These are phyloP conservation scores for Actinomortierella wolfii DNA, from an alignment of 371 early-diverging fungal species.

Conservation along the genomic window DNA sequence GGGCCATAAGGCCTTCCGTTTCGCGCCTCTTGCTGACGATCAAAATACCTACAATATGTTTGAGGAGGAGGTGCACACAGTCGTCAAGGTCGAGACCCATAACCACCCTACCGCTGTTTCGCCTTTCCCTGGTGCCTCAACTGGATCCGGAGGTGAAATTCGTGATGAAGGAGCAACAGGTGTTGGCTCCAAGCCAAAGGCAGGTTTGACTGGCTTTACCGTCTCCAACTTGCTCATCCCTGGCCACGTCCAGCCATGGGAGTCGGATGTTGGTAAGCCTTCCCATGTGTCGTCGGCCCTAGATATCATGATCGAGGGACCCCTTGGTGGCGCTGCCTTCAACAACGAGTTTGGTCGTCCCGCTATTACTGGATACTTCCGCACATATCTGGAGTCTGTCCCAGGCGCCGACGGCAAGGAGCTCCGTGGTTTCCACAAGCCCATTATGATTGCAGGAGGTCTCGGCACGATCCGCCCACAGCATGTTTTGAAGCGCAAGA, in stretches of 20 bases:
- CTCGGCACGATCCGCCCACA: slow-evolving; percentile 88
- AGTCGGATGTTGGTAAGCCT: slow-evolving; percentile 84
- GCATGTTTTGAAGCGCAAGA: slow-evolving; percentile 85
- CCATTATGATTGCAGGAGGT: slow-evolving; percentile 98
- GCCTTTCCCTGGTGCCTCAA: slow-evolving; percentile 95
- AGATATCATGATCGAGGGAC: slow-evolving; percentile 96
- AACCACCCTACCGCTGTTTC: slow-evolving; percentile 98
- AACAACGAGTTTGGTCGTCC: slow-evolving; percentile 99
- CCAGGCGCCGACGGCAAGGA: slow-evolving; percentile 58
- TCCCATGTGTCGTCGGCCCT: slow-evolving; percentile 88
- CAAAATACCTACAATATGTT: slow-evolving; percentile 55
- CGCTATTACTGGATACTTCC: slow-evolving; percentile 94
- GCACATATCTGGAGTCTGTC: slow-evolving; percentile 85
- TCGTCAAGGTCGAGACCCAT: slow-evolving; percentile 97
- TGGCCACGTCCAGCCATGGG: slow-evolving; percentile 92
- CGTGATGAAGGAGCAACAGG: slow-evolving; percentile 98
- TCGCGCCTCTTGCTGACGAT: slow-evolving; percentile 60
- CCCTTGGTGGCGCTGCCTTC: slow-evolving; percentile 96
- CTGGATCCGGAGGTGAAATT: slow-evolving; percentile 96
- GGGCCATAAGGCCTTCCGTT: slow-evolving; percentile 75
- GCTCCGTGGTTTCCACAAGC: slow-evolving; percentile 96
- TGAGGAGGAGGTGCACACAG: slow-evolving; percentile 76
- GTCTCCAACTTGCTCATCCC: slow-evolving; percentile 93
- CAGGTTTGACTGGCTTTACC: slow-evolving; percentile 93
- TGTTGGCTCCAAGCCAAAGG: slow-evolving; percentile 91